Evolutionary conservation across 768 basidiomycete species (phyloP).

Genomic region (Leccinum truebloodii): DNA sequence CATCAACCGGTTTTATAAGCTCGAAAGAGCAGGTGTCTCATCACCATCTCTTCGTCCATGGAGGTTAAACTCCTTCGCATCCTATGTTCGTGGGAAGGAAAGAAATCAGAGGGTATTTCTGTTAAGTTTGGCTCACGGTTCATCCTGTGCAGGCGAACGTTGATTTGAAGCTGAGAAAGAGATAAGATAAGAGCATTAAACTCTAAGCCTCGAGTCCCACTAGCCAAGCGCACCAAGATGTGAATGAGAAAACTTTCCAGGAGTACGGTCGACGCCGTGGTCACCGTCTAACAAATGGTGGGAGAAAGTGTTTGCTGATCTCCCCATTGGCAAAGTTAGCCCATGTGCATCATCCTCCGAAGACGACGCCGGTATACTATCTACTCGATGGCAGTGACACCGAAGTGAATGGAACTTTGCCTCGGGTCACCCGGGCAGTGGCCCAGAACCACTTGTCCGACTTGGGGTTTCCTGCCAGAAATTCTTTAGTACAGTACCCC

Average conservation of each 20-base stretch:
- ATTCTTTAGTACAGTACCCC: not conserved
- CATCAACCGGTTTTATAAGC: not conserved
- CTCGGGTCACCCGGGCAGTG: not conserved
- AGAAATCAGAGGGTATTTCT: not conserved
- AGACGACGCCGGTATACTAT: not conserved
- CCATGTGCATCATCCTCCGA: not conserved
- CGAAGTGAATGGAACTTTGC: not conserved
- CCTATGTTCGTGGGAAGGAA: not conserved
- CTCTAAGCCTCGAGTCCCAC: not conserved
- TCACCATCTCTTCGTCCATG: not conserved
- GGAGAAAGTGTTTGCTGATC: not conserved
- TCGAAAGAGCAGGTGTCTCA: not conserved
- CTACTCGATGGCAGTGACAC: not conserved
- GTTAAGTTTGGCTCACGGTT: constrained; percentile 10
- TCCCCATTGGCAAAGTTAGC: not conserved
- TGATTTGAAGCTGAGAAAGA: constrained; percentile 11
- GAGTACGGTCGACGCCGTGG: not conserved
- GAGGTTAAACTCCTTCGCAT: not conserved
- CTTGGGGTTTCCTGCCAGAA: not conserved
- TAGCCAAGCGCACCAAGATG: not conserved
- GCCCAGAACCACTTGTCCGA: not conserved
- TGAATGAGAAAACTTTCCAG: constrained; percentile 4
- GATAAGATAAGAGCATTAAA: constrained; percentile 8
- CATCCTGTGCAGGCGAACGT: not conserved
- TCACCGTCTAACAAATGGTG: not conserved